Base-by-base conservation (phyloP, 1,284 basidiomycete genomes). In the Trichosporon coremiiforme region DNA sequence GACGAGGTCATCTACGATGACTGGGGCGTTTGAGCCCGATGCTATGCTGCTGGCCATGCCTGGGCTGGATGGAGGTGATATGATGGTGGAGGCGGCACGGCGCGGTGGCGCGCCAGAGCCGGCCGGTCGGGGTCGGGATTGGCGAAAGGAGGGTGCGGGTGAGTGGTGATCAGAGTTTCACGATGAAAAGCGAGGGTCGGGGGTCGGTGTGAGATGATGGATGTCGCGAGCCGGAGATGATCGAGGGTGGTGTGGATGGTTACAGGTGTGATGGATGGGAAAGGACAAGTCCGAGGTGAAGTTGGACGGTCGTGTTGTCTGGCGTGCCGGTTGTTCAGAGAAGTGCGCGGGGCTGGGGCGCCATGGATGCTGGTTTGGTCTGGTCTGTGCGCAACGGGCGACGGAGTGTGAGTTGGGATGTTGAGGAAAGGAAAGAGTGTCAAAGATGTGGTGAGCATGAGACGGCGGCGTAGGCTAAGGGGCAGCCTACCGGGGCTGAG, bases 11-110 rank as follows among this genome's bases (percentile, higher is more conserved):
- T 80, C 78, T n/a, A 75, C 75, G 64, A 80, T 78, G 38, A 76
- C 63, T 7, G 80, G 80, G n/a, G 79, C 80, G 29, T 79, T 80
- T 2, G 80, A 80, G 12, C 80, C 78, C 62, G 66, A 69, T 33
- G 72, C 70, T 62, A 71, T 67, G 63, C 64, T 57, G 64, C 41
- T 69, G 7, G 20, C 35, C 33, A 12, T 31, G 17, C 57, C 12
- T 12, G 57, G 57, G 57, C 31, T 22, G 57, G 57, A 8, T 2
- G 29, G 57, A 5, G 31, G 2, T 31, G 29, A 8, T n/a, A n/a
- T 33, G 12, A 6, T 62, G 10, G 57, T 62, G 57, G 57, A 33
- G 57, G 57, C 29, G 57, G 57, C 57, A 33, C 57, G 57, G 57
- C 57, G 57, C 29, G 57, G 57, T 31, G 29, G 29, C 57, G 57